Evolutionary conservation across 495 filamentous ascomycete genomes (phyloP).

Genomic region (Xylaria palmicola): DNA sequence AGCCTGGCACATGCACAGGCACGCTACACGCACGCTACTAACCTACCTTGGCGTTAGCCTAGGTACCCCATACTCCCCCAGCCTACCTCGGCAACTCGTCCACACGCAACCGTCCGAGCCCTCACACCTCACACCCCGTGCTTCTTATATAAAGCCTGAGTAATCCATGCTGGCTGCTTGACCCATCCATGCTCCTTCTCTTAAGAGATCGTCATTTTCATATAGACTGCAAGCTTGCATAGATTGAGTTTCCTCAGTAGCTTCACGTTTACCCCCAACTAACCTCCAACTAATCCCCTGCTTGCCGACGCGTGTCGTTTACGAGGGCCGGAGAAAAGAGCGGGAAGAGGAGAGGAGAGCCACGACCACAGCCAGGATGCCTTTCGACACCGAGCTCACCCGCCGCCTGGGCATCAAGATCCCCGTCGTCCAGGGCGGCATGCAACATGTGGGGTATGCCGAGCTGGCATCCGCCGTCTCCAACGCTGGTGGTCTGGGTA

Average conservation of each 20-base stretch:
- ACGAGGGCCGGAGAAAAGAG: neutral
- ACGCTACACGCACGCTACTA: neutral
- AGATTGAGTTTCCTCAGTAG: neutral
- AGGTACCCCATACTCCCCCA: slow-evolving; percentile 4
- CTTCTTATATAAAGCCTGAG: neutral
- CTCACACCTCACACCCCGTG: too few relatives aligned
- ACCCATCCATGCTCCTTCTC: neutral
- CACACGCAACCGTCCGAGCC: neutral
- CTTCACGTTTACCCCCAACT: too few relatives aligned
- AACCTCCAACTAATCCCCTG: neutral
- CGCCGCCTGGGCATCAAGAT: slow-evolving; percentile 86
- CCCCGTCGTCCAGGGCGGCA: slow-evolving; percentile 96
- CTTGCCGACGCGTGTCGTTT: neutral
- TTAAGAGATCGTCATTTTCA: neutral
- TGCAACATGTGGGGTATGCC: slow-evolving; percentile 78
- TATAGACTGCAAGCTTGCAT: neutral
- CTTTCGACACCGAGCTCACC: slow-evolving; percentile 89
- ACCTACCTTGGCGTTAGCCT: neutral
- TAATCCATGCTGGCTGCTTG: neutral
- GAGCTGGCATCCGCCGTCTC: slow-evolving; percentile 90
- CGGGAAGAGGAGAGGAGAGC: neutral
- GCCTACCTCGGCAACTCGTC: slow-evolving; percentile 10
- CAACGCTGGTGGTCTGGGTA: slow-evolving; percentile 91
- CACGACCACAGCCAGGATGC: slow-evolving; percentile 57
- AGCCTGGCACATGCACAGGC: too few relatives aligned